phyloP scores from a whole-genome alignment of 306 rosid genomes.

The Crotalaria pallida region DNA sequence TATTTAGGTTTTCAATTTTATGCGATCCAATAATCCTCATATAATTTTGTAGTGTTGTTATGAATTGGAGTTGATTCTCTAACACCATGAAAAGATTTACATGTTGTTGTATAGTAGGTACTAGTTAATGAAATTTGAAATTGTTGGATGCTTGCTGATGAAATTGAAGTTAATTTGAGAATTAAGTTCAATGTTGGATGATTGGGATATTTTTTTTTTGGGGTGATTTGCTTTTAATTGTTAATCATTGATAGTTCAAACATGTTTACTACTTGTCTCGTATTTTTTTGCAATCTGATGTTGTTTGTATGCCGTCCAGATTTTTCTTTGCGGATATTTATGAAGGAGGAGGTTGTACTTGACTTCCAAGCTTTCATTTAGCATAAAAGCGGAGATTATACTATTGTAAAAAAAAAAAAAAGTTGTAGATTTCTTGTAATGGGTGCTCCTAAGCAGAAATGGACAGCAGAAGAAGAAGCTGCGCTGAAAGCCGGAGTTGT shows the following conservation, averaged over 20 bases:
- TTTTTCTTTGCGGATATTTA: conserved; percentile 11
- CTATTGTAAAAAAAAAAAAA: background rate
- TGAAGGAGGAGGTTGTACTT: conserved; percentile 17
- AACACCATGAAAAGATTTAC: background rate
- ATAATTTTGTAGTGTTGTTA: background rate
- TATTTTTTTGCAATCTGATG: conserved; percentile 5
- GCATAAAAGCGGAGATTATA: background rate
- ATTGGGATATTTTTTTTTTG: background rate
- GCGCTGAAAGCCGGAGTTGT: conserved; percentile 94
- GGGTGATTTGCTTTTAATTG: background rate
- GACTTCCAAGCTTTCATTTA: conserved; percentile 19
- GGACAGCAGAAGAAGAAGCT: conserved; percentile 97
- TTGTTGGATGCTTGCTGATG: background rate
- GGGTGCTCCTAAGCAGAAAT: conserved; percentile 99
- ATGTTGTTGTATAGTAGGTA: background rate
- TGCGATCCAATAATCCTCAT: conserved; percentile 11
- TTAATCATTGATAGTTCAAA: background rate
- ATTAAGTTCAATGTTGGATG: background rate
- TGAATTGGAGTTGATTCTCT: conserved; percentile 1
- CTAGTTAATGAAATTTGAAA: background rate
- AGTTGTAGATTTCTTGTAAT: conserved; percentile 22
- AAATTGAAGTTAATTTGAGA: conserved; percentile 8
- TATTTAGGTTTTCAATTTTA: background rate
- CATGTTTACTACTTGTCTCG: background rate
- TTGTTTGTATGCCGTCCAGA: conserved; percentile 12